Conservation (phyloP, 257 asterid genomes). For the Nicotiana tomentosiformis region DNA sequence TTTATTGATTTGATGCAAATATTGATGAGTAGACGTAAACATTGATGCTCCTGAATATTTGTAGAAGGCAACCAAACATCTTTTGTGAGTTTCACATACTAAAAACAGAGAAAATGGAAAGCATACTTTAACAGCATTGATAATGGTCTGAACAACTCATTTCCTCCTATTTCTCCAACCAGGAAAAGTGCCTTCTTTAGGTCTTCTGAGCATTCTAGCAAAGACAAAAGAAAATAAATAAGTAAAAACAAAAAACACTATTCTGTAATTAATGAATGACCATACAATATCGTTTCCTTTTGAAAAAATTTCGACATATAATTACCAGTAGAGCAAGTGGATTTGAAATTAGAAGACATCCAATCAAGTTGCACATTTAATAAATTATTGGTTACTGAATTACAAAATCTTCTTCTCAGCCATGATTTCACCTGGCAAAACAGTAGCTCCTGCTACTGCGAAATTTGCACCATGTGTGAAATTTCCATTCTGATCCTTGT, state of each 20-base stretch:
- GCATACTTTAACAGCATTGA: constrained; percentile 15
- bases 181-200: constrained; percentile 5
- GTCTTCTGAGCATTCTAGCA: neutral
- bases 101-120: neutral
- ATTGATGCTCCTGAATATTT: neutral
- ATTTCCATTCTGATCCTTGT: constrained; percentile 2
- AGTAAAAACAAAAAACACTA: neutral
- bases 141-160: constrained; percentile 19
- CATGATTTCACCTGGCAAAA: constrained; percentile 10
- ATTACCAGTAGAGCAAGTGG: constrained; percentile 10
- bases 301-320: neutral
- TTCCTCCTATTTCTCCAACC: constrained; percentile 24
- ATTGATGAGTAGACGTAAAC: neutral
- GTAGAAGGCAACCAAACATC: neutral
- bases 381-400: constrained; percentile 14
- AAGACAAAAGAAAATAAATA: neutral
- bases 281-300: neutral
- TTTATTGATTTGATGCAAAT: neutral
- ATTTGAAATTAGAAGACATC: constrained; percentile 24
- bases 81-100: neutral
- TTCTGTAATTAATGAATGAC: neutral
- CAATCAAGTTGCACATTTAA: constrained; percentile 17
- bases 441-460: constrained; percentile 26
- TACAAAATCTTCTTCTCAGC: constrained; percentile 1
- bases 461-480: constrained; percentile 20